Conservation (phyloP, 805 yeast genomes). For the Alloascoidea africana region DNA sequence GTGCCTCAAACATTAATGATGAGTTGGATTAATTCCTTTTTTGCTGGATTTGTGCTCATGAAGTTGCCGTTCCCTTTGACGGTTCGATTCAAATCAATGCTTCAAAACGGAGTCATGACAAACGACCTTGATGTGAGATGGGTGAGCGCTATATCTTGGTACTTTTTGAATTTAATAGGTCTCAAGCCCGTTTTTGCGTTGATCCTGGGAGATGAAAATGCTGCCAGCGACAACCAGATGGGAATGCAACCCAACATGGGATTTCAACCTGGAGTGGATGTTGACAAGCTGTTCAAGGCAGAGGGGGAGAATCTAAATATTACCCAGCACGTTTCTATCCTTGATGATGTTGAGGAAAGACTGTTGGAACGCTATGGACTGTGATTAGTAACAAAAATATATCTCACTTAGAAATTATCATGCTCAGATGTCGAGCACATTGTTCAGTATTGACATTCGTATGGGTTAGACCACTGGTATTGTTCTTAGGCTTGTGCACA, state of each 20-base stretch:
- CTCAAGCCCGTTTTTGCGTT: slow-evolving; percentile 65
- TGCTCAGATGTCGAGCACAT: too few species aligned
- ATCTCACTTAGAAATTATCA: too few species aligned
- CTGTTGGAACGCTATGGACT: slow-evolving; percentile 12
- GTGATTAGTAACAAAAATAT: too few species aligned
- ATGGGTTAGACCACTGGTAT: too few species aligned
- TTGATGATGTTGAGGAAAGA: slow-evolving; percentile 49
- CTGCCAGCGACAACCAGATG: slow-evolving; percentile 28
- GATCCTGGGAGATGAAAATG: slow-evolving; percentile 33
- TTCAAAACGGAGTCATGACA: slow-evolving; percentile 78
- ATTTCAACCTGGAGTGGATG: slow-evolving; percentile 27
- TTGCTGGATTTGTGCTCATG: slow-evolving; percentile 81
- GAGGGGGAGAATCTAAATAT: slow-evolving; percentile 68
- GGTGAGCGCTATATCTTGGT: slow-evolving; percentile 94
- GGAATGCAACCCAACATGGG: slow-evolving; percentile 31
- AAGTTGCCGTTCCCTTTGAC: slow-evolving; percentile 88
- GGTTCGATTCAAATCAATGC: slow-evolving; percentile 76
- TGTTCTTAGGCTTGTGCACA: too few species aligned
- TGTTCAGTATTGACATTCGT: too few species aligned
- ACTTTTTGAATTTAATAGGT: slow-evolving; percentile 78
- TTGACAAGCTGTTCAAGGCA: slow-evolving; percentile 43
- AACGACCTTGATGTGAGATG: slow-evolving; percentile 79
- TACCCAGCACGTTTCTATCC: slow-evolving; percentile 36
- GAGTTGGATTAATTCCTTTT: slow-evolving; percentile 93
- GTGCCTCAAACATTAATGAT: slow-evolving; percentile 87